Evolutionary conservation across 192 early-diverging fungal genomes (phyloP).

Genomic region (Linnemannia elongata): DNA sequence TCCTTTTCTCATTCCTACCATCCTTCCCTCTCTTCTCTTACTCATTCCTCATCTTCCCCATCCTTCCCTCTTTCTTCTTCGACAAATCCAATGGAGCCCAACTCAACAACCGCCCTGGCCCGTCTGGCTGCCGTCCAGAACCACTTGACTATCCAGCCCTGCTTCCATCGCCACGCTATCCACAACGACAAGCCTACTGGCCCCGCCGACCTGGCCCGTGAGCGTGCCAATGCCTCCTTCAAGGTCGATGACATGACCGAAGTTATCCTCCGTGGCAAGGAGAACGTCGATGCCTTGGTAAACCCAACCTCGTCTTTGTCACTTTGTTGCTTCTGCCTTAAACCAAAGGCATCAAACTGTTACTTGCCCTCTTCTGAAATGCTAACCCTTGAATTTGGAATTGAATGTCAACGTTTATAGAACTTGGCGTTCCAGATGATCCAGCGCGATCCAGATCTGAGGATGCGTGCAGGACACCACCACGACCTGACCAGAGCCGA

Average conservation of each 20-base stretch:
- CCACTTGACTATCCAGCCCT: constrained; percentile 50
- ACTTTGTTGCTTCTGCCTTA: neutral
- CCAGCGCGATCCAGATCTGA: constrained; percentile 64
- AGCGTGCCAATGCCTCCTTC: constrained; percentile 65
- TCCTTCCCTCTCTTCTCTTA: neutral
- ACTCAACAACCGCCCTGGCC: constrained; percentile 23
- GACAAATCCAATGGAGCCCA: constrained; percentile 14
- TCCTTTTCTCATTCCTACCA: neutral
- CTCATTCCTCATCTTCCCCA: neutral
- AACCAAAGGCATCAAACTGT: no score
- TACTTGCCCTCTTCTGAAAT: no score
- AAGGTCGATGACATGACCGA: constrained; percentile 61
- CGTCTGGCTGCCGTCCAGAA: constrained; percentile 51
- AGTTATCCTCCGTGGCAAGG: constrained; percentile 57
- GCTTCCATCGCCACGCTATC: constrained; percentile 38
- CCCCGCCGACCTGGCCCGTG: constrained; percentile 60
- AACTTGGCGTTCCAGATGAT: constrained; percentile 60
- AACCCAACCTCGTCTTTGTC: neutral
- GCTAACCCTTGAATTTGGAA: no score
- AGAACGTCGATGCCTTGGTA: constrained; percentile 61
- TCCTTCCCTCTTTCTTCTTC: neutral
- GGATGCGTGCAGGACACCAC: constrained; percentile 54
- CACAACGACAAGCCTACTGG: constrained; percentile 56
- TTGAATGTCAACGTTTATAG: constrained; percentile 15
- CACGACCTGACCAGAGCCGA: constrained; percentile 60